A percentile compares a stretch with the other conserved stretches of the same genome.
These are phyloP conservation scores for Globisporangium camurandrum DNA, from an alignment of 352 stramenopile species.

Conservation along the genomic window DNA sequence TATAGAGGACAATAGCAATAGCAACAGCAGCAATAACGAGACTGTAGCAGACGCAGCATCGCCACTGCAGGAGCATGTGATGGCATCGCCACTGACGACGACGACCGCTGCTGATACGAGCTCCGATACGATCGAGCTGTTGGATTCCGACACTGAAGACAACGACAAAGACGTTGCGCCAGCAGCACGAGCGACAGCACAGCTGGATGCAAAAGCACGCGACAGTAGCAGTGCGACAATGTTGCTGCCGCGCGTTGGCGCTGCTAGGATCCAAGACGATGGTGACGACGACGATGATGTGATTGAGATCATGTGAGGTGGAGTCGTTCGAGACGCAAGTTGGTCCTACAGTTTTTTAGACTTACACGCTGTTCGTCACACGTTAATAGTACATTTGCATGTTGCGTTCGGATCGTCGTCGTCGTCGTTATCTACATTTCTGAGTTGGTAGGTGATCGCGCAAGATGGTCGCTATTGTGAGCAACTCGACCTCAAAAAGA, in stretches of 20 bases:
- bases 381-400: too few relatives aligned
- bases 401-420: too few relatives aligned
- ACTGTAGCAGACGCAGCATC: constrained; percentile 5
- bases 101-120: constrained; percentile 18
- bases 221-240: not conserved
- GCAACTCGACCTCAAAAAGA: too few relatives aligned
- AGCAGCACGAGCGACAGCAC: constrained; percentile 3
- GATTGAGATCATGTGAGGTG: constrained; percentile 18
- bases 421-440: too few relatives aligned
- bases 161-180: not conserved
- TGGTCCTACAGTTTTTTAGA: not conserved
- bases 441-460: too few relatives aligned
- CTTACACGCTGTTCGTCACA: too few relatives aligned
- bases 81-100: constrained; percentile 6
- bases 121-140: constrained; percentile 47
- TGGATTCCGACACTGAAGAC: constrained; percentile 46
- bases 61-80: too few relatives aligned
- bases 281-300: constrained; percentile 15
- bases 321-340: not conserved
- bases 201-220: too few relatives aligned
- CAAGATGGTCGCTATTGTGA: too few relatives aligned
- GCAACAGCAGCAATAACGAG: not conserved
- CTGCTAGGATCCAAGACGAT: not conserved
- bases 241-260: not conserved
- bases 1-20: not conserved